Evolutionary conservation across 2,329 filamentous ascomycete genomes (phyloP).

Genomic region (Pezicula radicicola): DNA sequence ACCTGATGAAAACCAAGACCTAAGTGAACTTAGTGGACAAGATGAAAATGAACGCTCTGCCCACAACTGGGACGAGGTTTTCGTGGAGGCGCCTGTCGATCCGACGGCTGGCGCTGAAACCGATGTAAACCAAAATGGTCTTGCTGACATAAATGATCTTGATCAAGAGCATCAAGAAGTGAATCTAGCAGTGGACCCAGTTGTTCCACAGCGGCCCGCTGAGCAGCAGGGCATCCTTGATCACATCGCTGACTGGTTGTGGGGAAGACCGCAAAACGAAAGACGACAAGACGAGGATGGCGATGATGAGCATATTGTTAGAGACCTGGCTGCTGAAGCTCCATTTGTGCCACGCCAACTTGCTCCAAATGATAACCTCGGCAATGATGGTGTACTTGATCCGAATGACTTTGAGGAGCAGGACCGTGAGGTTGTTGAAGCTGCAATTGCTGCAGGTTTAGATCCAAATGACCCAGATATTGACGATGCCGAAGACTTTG

Average conservation of each 20-base stretch:
- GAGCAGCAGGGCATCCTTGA: conserved; percentile 36
- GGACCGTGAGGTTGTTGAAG: conserved; percentile 59
- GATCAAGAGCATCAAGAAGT: not conserved
- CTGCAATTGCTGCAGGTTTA: conserved; percentile 63
- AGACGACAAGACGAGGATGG: conserved; percentile 37
- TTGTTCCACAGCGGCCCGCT: conserved; percentile 4
- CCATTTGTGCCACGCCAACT: conserved; percentile 49
- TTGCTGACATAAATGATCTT: not conserved
- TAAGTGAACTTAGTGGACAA: conserved; percentile 12
- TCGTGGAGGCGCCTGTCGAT: conserved; percentile 17
- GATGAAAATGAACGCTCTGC: conserved; percentile 15
- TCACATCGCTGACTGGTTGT: conserved; percentile 57
- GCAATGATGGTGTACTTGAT: conserved; percentile 5
- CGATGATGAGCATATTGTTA: conserved; percentile 58
- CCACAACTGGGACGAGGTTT: conserved; percentile 16
- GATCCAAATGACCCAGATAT: conserved; percentile 76
- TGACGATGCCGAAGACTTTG: conserved; percentile 88
- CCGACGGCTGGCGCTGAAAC: conserved; percentile 13
- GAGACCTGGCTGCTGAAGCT: conserved; percentile 56
- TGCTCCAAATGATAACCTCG: conserved; percentile 16
- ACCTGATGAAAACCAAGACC: not conserved
- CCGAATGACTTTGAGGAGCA: conserved; percentile 32
- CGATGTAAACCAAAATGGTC: conserved; percentile 3
- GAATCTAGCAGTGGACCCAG: not conserved
- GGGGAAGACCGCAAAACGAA: conserved; percentile 48